These are phyloP conservation scores for Plasmopara halstedii DNA, from an alignment of 352 stramenopile species.

Conservation along the genomic window DNA sequence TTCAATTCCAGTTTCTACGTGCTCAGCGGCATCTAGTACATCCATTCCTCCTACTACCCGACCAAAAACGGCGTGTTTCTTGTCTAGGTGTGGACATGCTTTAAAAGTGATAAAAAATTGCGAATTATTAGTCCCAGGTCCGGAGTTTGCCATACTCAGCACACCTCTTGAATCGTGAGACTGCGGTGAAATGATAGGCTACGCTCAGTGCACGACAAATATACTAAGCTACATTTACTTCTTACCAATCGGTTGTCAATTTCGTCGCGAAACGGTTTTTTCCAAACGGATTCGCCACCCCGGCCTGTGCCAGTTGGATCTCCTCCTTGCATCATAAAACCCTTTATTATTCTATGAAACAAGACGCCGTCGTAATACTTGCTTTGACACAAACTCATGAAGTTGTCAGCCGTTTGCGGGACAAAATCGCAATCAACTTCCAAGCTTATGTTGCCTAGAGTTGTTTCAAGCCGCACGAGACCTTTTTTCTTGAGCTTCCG, in stretches of 20 bases:
- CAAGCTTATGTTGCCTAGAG: constrained; percentile 91
- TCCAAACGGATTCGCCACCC: constrained; percentile 92
- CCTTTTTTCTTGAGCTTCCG: constrained; percentile 94
- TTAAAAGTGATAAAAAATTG: constrained; percentile 47
- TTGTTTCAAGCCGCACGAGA: constrained; percentile 94
- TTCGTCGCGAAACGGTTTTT: constrained; percentile 93
- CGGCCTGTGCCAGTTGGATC: constrained; percentile 93
- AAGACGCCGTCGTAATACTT: constrained; percentile 92
- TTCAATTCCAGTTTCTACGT: constrained; percentile 25
- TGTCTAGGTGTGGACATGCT: constrained; percentile 40
- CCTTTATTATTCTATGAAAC: constrained; percentile 96
- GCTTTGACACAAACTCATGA: constrained; percentile 89
- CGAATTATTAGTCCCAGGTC: constrained; percentile 33
- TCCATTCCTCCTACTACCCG: not conserved
- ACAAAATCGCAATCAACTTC: constrained; percentile 96
- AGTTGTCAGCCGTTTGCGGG: constrained; percentile 94
- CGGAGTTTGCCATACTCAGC: no score
- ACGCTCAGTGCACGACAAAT: not conserved
- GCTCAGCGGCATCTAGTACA: constrained; percentile 22
- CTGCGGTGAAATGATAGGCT: constrained; percentile 17
- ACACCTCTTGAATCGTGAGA: constrained; percentile 62
- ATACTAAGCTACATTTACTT: not conserved
- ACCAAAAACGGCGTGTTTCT: not conserved
- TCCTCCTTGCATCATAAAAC: constrained; percentile 95
- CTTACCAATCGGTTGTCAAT: constrained; percentile 92